phyloP scores from a whole-genome alignment of 768 basidiomycete genomes.

The Wakefieldia striispora region DNA sequence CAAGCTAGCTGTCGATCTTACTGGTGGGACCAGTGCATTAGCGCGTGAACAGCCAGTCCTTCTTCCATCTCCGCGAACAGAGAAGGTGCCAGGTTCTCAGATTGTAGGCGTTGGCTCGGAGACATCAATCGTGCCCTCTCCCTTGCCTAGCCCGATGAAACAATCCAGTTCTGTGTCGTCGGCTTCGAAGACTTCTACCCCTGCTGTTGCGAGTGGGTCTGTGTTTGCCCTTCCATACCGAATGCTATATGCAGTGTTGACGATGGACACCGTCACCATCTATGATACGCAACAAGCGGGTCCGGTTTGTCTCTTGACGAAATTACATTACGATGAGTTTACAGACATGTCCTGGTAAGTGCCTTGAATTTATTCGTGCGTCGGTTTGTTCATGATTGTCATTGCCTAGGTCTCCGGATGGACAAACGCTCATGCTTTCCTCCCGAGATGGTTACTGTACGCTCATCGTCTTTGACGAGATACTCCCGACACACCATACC shows the following conservation, averaged over 20 bases:
- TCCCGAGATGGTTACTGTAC: conserved; percentile 98
- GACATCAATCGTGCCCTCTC: conserved; percentile 4
- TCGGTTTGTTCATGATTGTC: conserved; percentile 4
- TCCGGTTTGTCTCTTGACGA: conserved; percentile 88
- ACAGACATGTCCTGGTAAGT: conserved; percentile 94
- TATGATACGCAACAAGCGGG: conserved; percentile 97
- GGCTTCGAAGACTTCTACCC: conserved; percentile 21
- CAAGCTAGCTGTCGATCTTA: conserved; percentile 57
- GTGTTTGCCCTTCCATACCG: conserved; percentile 91
- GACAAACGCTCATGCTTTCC: conserved; percentile 86
- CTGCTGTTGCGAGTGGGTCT: conserved; percentile 47
- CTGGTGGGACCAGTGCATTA: conserved; percentile 31
- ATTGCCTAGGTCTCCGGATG: conserved; percentile 83
- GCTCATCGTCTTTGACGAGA: conserved; percentile 91
- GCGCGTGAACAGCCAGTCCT: conserved; percentile 9
- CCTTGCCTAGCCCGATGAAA: conserved; percentile 13
- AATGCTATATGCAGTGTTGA: conserved; percentile 92
- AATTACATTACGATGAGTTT: conserved; percentile 96
- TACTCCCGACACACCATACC: conserved; percentile 81
- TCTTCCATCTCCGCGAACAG: conserved; percentile 14
- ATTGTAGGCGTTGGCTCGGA: conserved; percentile 8
- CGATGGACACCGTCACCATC: conserved; percentile 92
- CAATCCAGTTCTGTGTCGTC: conserved; percentile 11
- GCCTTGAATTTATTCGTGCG: background rate
- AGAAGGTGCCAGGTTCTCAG: conserved; percentile 16